phyloP scores from a whole-genome alignment of 192 early-diverging fungal species.

The Geosiphon pyriformis region DNA sequence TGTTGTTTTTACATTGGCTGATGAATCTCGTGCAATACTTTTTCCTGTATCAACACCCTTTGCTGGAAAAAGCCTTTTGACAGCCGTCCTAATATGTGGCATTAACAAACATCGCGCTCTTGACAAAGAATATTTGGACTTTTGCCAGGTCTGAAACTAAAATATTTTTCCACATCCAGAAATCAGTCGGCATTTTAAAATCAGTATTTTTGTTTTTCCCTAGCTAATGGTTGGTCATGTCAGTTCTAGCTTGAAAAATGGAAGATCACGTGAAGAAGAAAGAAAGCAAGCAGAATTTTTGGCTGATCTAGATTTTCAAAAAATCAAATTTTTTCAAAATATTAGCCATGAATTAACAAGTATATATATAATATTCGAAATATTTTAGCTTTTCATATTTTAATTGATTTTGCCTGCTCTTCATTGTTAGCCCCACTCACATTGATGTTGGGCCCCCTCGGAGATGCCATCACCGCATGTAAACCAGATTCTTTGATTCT shows the following conservation, averaged over 20 bases:
- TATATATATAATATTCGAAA: no score
- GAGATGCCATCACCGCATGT: conserved; percentile 35
- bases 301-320: no score
- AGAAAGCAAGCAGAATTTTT: conserved; percentile 32
- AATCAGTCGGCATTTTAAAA: no score
- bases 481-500: conserved; percentile 23
- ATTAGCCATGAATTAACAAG: conserved; percentile 44
- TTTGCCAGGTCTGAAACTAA: conserved; percentile 22
- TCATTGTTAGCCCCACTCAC: conserved; percentile 42
- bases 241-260: conserved; percentile 30
- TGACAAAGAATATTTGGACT: conserved; percentile 24
- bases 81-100: conserved; percentile 9
- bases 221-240: conserved; percentile 31
- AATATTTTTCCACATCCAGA: no score
- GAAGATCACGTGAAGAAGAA: conserved; percentile 34
- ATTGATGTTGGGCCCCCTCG: conserved; percentile 51
- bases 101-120: neutral
- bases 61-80: neutral
- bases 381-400: conserved; percentile 1
- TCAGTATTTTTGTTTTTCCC: neutral
- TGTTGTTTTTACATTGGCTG: neutral
- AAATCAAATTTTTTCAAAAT: conserved; percentile 41
- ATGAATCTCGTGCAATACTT: conserved; percentile 7
- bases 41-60: neutral
- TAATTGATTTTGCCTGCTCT: neutral